A percentile compares a stretch with the other conserved stretches of the same genome.
Evolutionary conservation across 768 basidiomycete genomes (phyloP).

Genomic region (Chalciporus piperatus): DNA sequence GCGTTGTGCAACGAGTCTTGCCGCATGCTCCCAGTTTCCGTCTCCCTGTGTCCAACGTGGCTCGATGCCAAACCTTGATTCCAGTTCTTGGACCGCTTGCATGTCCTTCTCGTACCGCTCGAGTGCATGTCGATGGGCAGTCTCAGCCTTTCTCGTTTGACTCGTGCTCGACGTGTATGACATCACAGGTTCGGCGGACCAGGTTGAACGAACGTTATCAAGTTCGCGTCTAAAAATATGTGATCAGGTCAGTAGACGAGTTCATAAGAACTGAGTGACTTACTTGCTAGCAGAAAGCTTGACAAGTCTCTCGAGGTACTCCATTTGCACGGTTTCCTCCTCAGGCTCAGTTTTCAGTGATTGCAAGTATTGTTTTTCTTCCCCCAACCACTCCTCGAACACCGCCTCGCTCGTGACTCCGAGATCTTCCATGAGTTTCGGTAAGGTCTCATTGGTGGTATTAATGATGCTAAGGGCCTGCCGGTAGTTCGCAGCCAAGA

Average conservation of each 20-base stretch:
- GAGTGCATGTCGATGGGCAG: slow-evolving; percentile 3
- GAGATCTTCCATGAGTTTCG: slow-evolving; percentile 1
- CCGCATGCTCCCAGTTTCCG: slow-evolving; percentile 10
- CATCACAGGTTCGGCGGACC: neutral
- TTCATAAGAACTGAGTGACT: neutral
- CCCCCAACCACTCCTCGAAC: slow-evolving; percentile 6
- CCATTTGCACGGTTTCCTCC: slow-evolving; percentile 11
- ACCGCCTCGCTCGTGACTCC: neutral
- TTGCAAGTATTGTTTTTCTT: slow-evolving; percentile 7
- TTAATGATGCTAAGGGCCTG: slow-evolving; percentile 23
- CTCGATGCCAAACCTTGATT: slow-evolving; percentile 18
- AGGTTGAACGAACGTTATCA: neutral
- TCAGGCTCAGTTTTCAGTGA: neutral
- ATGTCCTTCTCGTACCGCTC: slow-evolving; percentile 8
- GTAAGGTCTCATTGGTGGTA: neutral
- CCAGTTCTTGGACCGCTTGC: slow-evolving; percentile 15
- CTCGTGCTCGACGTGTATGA: neutral
- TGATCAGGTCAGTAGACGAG: too few relatives aligned
- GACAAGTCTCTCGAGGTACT: slow-evolving; percentile 11
- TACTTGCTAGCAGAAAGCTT: slow-evolving; percentile 4
- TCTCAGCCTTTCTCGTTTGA: slow-evolving; percentile 1
- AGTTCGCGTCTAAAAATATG: neutral
- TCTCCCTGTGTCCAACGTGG: slow-evolving; percentile 9
- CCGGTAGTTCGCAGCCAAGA: slow-evolving; percentile 23
- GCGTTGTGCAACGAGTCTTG: neutral